Evolutionary conservation across 2,329 filamentous ascomycete species (phyloP).

Genomic region (Chlorencoelia australis): DNA sequence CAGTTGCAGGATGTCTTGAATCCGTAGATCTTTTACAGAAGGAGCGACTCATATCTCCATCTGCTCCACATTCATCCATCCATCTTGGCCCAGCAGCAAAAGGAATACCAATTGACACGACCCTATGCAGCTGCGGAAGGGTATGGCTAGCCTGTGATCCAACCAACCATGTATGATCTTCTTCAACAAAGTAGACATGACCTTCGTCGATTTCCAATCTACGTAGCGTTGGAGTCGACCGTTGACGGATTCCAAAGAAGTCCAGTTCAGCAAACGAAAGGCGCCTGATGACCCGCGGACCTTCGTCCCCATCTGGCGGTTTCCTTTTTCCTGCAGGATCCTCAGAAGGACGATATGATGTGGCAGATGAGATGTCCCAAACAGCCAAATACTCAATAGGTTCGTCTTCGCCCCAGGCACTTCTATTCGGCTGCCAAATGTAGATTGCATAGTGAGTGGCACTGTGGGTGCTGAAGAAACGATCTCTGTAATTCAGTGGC

Average conservation of each 20-base stretch:
- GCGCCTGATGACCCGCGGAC: constrained; percentile 37
- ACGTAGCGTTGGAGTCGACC: constrained; percentile 39
- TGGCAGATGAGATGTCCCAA: constrained; percentile 46
- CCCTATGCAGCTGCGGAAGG: constrained; percentile 35
- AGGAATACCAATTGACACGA: constrained; percentile 43
- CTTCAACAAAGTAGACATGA: constrained; percentile 46
- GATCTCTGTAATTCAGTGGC: constrained; percentile 42
- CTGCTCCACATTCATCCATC: constrained; percentile 35
- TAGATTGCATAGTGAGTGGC: constrained; percentile 51
- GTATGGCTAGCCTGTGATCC: constrained; percentile 34
- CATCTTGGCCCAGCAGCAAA: constrained; percentile 42
- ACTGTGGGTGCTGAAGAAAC: constrained; percentile 54
- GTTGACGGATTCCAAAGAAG: constrained; percentile 43
- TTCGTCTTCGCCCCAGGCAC: constrained; percentile 44
- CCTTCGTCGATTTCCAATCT: constrained; percentile 36
- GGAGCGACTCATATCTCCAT: constrained; percentile 18
- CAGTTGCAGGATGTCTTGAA: constrained; percentile 25
- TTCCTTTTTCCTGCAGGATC: constrained; percentile 35
- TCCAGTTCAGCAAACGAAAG: constrained; percentile 42
- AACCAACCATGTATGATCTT: constrained; percentile 40
- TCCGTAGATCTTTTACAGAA: constrained; percentile 15
- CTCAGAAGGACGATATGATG: constrained; percentile 38
- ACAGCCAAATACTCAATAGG: constrained; percentile 48
- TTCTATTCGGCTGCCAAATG: constrained; percentile 49
- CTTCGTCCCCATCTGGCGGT: constrained; percentile 25